These are phyloP conservation scores for Magnolia officinalis DNA, from an alignment of 164 flowering plant species.

Conservation along the genomic window DNA sequence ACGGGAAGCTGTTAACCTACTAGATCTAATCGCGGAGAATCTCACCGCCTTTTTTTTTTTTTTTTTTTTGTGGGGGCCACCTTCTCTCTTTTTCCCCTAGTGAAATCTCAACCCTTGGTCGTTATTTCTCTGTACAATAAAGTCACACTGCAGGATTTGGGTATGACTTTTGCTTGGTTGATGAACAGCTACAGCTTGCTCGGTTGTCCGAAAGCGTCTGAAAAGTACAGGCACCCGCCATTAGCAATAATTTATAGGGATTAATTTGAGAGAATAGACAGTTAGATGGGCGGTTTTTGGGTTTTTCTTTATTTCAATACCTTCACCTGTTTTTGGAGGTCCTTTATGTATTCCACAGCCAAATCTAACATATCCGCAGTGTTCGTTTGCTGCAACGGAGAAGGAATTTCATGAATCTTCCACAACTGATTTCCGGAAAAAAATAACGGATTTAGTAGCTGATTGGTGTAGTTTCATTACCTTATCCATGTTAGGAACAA, in stretches of 20 bases:
- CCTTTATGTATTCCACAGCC: constrained; percentile 92
- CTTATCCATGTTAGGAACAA: constrained; percentile 99
- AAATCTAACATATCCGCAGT: constrained; percentile 95
- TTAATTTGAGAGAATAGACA: neutral
- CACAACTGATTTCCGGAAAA: neutral
- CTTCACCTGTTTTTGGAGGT: constrained; percentile 76
- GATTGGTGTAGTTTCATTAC: constrained; percentile 25
- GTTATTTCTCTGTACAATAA: constrained; percentile 18
- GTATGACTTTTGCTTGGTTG: constrained; percentile 34
- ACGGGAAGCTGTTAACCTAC: constrained; percentile 10
- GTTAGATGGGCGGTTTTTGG: neutral
- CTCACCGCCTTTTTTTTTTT: neutral
- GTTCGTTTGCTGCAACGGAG: constrained; percentile 76
- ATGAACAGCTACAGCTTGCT: constrained; percentile 59
- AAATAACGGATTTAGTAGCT: neutral
- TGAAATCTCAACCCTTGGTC: neutral
- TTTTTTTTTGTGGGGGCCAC: neutral
- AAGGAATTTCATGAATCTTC: neutral
- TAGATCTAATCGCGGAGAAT: neutral
- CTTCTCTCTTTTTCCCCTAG: constrained; percentile 1
- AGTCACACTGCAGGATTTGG: constrained; percentile 8
- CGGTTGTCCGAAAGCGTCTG: constrained; percentile 54
- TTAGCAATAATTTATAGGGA: neutral
- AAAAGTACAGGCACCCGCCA: neutral
- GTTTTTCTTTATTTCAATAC: constrained; percentile 27